Evolutionary conservation across 768 basidiomycete species (phyloP).

Genomic region (Xerocomellus intermedius): DNA sequence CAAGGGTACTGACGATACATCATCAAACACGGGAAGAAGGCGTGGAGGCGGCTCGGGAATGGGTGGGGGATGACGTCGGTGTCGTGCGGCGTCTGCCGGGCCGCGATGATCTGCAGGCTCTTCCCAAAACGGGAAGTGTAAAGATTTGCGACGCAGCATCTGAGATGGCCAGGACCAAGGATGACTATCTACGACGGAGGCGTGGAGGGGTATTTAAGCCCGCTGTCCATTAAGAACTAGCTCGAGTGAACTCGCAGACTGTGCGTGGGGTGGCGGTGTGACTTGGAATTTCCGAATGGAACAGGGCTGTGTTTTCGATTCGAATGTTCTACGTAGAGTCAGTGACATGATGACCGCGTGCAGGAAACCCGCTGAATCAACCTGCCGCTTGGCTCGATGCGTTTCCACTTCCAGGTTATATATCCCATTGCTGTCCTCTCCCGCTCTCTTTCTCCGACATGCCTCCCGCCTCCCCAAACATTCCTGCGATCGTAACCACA

Average conservation of each 20-base stretch:
- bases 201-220: not conserved
- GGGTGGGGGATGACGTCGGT: conserved; percentile 20
- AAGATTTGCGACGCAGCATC: not conserved
- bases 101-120: conserved; percentile 22
- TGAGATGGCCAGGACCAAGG: not conserved
- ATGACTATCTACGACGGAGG: not conserved
- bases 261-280: conserved; percentile 10
- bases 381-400: no score
- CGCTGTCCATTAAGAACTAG: not conserved
- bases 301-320: conserved; percentile 32
- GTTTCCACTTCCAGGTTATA: no score
- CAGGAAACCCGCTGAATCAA: no score
- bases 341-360: no score
- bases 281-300: conserved; percentile 13
- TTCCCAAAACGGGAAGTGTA: conserved; percentile 21
- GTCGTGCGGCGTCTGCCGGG: not conserved
- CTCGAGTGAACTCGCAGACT: not conserved
- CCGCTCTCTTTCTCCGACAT: conserved; percentile 7
- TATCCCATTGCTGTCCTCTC: not conserved
- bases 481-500: conserved; percentile 36
- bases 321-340: conserved; percentile 20
- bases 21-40: conserved; percentile 16
- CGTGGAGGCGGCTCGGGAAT: conserved; percentile 12
- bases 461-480: conserved; percentile 19
- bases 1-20: conserved; percentile 5